Percentiles rank a stretch among this genome's conserved stretches.
phyloP scores from a whole-genome alignment of 805 yeast genomes.

The Blastobotrys robertii region DNA sequence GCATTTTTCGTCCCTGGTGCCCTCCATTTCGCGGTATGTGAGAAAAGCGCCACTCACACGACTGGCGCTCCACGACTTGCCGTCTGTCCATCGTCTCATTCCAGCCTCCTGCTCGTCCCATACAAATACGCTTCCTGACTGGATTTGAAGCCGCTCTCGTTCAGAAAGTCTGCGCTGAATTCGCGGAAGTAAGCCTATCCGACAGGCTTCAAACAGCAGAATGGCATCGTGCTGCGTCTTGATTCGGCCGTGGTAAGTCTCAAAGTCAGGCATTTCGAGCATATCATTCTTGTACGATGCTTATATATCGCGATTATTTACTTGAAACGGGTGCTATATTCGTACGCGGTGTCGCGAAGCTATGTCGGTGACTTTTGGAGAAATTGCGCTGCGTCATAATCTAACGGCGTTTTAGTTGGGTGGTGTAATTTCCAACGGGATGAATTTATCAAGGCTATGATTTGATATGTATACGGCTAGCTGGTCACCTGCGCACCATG shows the following conservation, averaged over 20 bases:
- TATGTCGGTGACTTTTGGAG: no score
- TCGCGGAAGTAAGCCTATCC: conserved; percentile 44
- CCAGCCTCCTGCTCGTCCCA: conserved; percentile 67
- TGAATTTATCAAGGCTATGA: no score
- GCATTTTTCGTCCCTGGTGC: conserved; percentile 1
- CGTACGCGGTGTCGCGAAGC: no score
- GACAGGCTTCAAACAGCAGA: conserved; percentile 53
- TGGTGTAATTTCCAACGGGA: no score
- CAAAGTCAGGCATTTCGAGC: conserved; percentile 27
- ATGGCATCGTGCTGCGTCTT: conserved; percentile 53
- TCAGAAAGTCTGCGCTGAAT: conserved; percentile 48
- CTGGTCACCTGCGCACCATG: no score
- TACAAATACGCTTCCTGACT: conserved; percentile 51
- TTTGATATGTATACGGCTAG: no score
- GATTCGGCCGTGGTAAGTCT: conserved; percentile 53
- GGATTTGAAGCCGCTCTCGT: conserved; percentile 43
- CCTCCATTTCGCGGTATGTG: conserved; percentile 53
- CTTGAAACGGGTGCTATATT: no score
- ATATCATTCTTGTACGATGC: not conserved
- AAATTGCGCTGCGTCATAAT: no score
- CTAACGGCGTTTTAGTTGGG: no score
- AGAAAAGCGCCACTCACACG: conserved; percentile 56
- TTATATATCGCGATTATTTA: not conserved
- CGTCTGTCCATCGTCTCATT: conserved; percentile 74
- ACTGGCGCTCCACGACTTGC: conserved; percentile 63